Conservation (phyloP, 805 yeast species). For the Candida ulmi region DNA sequence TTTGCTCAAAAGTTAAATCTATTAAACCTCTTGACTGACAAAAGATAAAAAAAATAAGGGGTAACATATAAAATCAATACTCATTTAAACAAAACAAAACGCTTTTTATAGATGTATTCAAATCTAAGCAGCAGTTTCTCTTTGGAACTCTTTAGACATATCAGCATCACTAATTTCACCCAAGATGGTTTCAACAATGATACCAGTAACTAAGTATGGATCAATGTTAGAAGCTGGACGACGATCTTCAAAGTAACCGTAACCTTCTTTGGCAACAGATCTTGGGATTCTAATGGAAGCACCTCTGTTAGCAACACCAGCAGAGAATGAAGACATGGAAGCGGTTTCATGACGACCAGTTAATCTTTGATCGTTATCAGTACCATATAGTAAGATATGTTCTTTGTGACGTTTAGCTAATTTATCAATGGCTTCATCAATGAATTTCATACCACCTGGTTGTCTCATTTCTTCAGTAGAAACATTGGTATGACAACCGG, state of each 20-base stretch:
- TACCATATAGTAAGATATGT: conserved; percentile 92
- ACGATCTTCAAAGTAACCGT: conserved; percentile 98
- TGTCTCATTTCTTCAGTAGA: conserved; percentile 88
- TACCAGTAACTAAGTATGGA: conserved; percentile 98
- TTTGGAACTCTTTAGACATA: conserved; percentile 83
- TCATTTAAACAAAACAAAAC: no score
- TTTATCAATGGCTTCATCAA: conserved; percentile 89
- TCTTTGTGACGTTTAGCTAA: conserved; percentile 94
- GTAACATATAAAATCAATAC: neutral
- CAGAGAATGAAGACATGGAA: conserved; percentile 80
- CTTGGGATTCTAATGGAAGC: conserved; percentile 98
- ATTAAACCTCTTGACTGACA: no score
- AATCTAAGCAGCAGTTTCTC: conserved; percentile 43
- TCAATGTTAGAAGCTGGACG: conserved; percentile 99
- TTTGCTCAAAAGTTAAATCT: no score
- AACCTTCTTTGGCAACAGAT: conserved; percentile 96
- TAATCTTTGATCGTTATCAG: conserved; percentile 91
- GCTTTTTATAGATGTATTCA: neutral
- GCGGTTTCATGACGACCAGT: conserved; percentile 99
- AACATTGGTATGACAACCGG: conserved; percentile 99
- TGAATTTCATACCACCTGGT: conserved; percentile 93
- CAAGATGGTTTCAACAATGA: conserved; percentile 93
- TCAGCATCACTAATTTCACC: conserved; percentile 94
- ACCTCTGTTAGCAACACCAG: conserved; percentile 99
- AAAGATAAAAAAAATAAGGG: neutral